These are phyloP conservation scores for Macrolepiota albuminosa DNA, from an alignment of 768 basidiomycete genomes.

Conservation along the genomic window DNA sequence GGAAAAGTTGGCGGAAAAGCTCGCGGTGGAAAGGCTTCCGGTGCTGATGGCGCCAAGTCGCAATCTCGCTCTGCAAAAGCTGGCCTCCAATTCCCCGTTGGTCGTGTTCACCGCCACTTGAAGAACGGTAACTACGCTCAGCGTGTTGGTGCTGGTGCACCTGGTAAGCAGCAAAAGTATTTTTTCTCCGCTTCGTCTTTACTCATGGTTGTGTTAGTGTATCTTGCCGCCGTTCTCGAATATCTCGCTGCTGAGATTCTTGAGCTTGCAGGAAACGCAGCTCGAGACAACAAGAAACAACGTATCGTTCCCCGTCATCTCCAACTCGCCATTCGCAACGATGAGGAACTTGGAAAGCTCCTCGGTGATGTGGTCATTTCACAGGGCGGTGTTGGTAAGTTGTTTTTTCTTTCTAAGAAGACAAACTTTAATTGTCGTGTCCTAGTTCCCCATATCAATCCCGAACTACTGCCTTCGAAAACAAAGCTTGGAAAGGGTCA, in stretches of 20 bases:
- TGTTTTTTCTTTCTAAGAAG: neutral
- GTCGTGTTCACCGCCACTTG: constrained; percentile 76
- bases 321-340: constrained; percentile 82
- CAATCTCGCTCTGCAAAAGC: constrained; percentile 62
- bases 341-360: constrained; percentile 78
- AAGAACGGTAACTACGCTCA: constrained; percentile 77
- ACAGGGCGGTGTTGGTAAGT: constrained; percentile 75
- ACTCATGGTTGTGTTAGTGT: constrained; percentile 39
- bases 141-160: constrained; percentile 75
- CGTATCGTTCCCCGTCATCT: constrained; percentile 86
- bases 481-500: constrained; percentile 29
- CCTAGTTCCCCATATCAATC: constrained; percentile 29
- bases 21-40: constrained; percentile 33
- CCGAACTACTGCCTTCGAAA: constrained; percentile 38
- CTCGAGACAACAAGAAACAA: constrained; percentile 71
- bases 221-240: constrained; percentile 80
- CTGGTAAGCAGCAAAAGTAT: constrained; percentile 34
- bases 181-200: neutral
- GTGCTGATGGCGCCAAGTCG: constrained; percentile 37
- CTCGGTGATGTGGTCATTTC: constrained; percentile 86
- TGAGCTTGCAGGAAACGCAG: constrained; percentile 77
- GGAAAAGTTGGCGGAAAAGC: constrained; percentile 30
- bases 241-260: constrained; percentile 84
- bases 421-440: neutral
- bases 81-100: constrained; percentile 72